phyloP scores from a whole-genome alignment of 176 grass and related monocot species.

The Paspalum vaginatum region DNA sequence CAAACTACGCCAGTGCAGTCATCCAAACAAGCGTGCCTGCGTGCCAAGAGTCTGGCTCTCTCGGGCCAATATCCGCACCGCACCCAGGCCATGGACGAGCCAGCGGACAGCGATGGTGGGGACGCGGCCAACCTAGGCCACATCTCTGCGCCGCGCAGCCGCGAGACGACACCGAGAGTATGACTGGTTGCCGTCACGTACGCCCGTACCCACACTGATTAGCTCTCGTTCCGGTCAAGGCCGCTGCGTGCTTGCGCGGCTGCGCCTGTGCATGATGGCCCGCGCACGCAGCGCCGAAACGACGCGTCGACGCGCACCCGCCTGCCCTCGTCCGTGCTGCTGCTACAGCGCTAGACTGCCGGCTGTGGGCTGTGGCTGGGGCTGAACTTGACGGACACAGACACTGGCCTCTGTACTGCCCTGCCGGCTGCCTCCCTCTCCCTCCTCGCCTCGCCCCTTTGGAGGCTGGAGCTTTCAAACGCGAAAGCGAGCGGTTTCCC shows the following conservation, averaged over 20 bases:
- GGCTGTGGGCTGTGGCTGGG: no score
- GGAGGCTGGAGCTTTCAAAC: background rate
- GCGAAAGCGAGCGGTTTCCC: background rate
- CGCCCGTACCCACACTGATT: background rate
- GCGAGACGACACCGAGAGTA: background rate
- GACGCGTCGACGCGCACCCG: slow-evolving; percentile 1
- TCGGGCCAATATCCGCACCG: no score
- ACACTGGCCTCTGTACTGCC: no score
- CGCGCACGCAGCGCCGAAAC: slow-evolving; percentile 11
- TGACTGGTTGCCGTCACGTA: slow-evolving; percentile 15
- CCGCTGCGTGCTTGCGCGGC: background rate
- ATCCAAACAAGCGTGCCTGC: no score
- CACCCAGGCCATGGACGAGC: no score
- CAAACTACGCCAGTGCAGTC: no score
- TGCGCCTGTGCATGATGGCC: background rate
- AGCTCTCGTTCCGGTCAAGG: slow-evolving; percentile 27
- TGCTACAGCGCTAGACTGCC: background rate
- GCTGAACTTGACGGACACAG: no score
- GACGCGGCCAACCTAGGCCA: no score
- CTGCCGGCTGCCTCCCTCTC: no score
- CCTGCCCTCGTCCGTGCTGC: slow-evolving; percentile 6
- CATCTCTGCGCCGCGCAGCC: background rate
- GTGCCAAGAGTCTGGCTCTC: no score
- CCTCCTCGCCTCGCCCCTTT: background rate
- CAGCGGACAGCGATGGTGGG: no score